Evolutionary conservation across 805 yeast species (phyloP).

Genomic region (Kazachstania psychrophila): DNA sequence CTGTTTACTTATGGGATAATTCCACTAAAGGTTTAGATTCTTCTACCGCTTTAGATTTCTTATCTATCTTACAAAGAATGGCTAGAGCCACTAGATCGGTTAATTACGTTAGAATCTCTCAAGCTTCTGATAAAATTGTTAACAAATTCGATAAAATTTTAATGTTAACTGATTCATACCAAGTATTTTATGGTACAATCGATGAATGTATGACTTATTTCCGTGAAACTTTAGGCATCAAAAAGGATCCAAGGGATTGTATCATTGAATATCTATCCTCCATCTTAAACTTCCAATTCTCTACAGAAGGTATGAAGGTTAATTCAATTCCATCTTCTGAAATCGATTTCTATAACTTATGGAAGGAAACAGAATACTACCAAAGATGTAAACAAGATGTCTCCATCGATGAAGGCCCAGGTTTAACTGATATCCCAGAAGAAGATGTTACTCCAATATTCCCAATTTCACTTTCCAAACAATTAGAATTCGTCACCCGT

Average conservation of each 20-base stretch:
- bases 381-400: constrained; percentile 14
- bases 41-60: constrained; percentile 41
- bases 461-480: constrained; percentile 27
- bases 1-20: constrained; percentile 45
- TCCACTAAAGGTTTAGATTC: constrained; percentile 46
- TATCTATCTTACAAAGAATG: constrained; percentile 35
- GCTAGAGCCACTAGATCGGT: constrained; percentile 34
- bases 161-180: constrained; percentile 39
- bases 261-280: constrained; percentile 57
- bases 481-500: constrained; percentile 35
- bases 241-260: constrained; percentile 47
- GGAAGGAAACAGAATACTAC: constrained; percentile 26
- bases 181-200: constrained; percentile 39
- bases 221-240: constrained; percentile 40
- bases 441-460: constrained; percentile 24
- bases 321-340: constrained; percentile 24
- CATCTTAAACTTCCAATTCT: constrained; percentile 36
- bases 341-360: constrained; percentile 37
- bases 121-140: constrained; percentile 41
- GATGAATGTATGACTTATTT: constrained; percentile 39
- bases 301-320: constrained; percentile 2
- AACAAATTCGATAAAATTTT: constrained; percentile 40
- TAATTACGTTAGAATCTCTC: constrained; percentile 40
- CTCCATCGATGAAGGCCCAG: constrained; percentile 22
- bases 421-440: constrained; percentile 26